Evolutionary conservation across 768 basidiomycete species (phyloP).

Genomic region (Hebeloma cylindrosporum): DNA sequence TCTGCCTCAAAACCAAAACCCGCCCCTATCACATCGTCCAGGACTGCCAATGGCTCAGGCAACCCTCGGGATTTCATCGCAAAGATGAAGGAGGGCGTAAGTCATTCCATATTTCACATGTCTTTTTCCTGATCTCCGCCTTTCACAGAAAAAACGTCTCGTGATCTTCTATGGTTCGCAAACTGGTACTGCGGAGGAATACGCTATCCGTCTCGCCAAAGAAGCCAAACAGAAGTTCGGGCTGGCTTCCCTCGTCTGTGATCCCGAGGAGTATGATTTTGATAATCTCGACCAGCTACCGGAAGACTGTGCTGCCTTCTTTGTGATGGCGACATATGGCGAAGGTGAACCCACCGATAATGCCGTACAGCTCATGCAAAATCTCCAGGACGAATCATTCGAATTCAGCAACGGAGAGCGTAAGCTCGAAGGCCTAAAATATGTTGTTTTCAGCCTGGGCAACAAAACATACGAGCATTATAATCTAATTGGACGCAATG

Average conservation of each 20-base stretch:
- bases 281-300: slow-evolving; percentile 92
- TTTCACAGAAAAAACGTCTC: slow-evolving; percentile 84
- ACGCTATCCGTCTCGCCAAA: slow-evolving; percentile 95
- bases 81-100: slow-evolving; percentile 91
- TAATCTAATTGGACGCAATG: slow-evolving; percentile 81
- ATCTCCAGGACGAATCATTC: slow-evolving; percentile 82
- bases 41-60: slow-evolving; percentile 63
- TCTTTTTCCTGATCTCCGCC: slow-evolving; percentile 9
- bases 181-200: slow-evolving; percentile 98
- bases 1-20: slow-evolving; percentile 63
- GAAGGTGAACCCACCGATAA: slow-evolving; percentile 99
- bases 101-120: slow-evolving; percentile 30
- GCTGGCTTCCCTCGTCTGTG: slow-evolving; percentile 92
- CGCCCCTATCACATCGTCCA: slow-evolving; percentile 42
- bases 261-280: slow-evolving; percentile 99
- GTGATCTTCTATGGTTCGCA: slow-evolving; percentile 99
- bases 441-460: slow-evolving; percentile 92
- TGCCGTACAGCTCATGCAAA: slow-evolving; percentile 92
- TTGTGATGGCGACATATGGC: slow-evolving; percentile 97
- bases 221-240: slow-evolving; percentile 97
- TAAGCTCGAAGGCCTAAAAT: slow-evolving; percentile 82
- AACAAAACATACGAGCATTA: slow-evolving; percentile 97
- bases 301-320: slow-evolving; percentile 84
- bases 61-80: slow-evolving; percentile 94
- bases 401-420: slow-evolving; percentile 82